These are phyloP conservation scores for Pythium chondricola DNA, from an alignment of 352 stramenopile species.

Conservation along the genomic window DNA sequence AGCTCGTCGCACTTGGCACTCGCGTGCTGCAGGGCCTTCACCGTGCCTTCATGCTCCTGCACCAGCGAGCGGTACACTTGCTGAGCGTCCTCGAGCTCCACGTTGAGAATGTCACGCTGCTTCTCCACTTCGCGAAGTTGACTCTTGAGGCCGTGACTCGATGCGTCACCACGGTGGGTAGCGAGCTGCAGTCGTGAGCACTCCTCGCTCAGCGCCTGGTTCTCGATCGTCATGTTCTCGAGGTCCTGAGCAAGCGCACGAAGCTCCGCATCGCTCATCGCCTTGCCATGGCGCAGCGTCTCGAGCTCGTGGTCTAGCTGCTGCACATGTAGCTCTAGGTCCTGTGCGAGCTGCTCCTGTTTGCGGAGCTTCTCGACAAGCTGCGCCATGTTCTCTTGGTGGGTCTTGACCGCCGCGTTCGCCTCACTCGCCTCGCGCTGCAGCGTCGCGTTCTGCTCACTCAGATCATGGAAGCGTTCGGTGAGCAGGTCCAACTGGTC, in stretches of 20 bases:
- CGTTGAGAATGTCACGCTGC: slow-evolving; percentile 57
- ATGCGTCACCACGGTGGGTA: slow-evolving; percentile 46
- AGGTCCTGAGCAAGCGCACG: slow-evolving; percentile 66
- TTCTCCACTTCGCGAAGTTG: slow-evolving; percentile 52
- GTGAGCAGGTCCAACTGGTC: slow-evolving; percentile 68
- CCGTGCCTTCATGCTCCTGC: slow-evolving; percentile 64
- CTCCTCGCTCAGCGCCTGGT: slow-evolving; percentile 80
- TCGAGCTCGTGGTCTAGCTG: slow-evolving; percentile 54
- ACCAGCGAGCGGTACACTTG: slow-evolving; percentile 70
- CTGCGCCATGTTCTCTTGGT: slow-evolving; percentile 52
- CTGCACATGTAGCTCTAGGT: slow-evolving; percentile 31
- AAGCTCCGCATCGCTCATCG: slow-evolving; percentile 58
- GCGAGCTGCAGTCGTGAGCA: slow-evolving; percentile 54
- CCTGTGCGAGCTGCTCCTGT: slow-evolving; percentile 35
- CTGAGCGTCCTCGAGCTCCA: slow-evolving; percentile 72
- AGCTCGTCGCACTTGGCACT: slow-evolving; percentile 53
- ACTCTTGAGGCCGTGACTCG: slow-evolving; percentile 43
- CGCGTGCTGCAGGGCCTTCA: slow-evolving; percentile 50
- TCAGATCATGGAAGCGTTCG: slow-evolving; percentile 59
- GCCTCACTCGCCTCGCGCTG: slow-evolving; percentile 29
- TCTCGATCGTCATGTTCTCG: slow-evolving; percentile 86
- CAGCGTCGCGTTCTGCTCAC: slow-evolving; percentile 42
- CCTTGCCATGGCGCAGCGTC: slow-evolving; percentile 49
- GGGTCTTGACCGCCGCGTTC: slow-evolving; percentile 23
- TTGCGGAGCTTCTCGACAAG: slow-evolving; percentile 57